These are phyloP conservation scores for Teratosphaeria gauchensis DNA, from an alignment of 2,329 filamentous ascomycete genomes.

Conservation along the genomic window DNA sequence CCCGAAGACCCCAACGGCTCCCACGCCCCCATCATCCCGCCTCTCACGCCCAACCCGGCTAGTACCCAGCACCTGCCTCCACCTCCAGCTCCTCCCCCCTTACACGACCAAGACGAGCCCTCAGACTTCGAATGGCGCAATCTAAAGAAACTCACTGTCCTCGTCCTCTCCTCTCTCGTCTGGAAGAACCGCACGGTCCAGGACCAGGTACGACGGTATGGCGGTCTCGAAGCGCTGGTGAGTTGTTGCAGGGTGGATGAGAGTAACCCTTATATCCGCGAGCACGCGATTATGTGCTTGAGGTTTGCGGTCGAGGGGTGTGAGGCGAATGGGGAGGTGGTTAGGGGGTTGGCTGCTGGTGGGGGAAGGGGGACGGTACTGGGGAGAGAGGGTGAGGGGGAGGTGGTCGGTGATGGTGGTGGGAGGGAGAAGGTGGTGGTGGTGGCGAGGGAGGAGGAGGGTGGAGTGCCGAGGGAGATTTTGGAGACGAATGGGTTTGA, in stretches of 20 bases:
- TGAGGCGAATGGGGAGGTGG: constrained; percentile 61
- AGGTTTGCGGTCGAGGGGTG: constrained; percentile 63
- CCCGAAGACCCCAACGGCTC: constrained; percentile 31
- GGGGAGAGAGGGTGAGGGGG: neutral
- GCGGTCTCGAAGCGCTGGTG: constrained; percentile 77
- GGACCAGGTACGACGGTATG: constrained; percentile 73
- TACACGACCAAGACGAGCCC: constrained; percentile 47
- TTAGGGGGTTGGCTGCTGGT: constrained; percentile 47
- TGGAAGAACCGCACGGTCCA: constrained; percentile 82
- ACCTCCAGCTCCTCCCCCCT: neutral
- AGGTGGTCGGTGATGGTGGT: too few species aligned
- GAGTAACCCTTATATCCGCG: constrained; percentile 87
- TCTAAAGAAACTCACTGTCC: constrained; percentile 84
- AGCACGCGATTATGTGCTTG: constrained; percentile 80
- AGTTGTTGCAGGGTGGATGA: constrained; percentile 88
- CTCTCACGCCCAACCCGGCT: constrained; percentile 20
- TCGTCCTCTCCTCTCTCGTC: constrained; percentile 79
- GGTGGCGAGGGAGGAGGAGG: neutral
- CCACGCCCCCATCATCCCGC: constrained; percentile 29
- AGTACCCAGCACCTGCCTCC: neutral
- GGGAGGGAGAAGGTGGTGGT: constrained; percentile 4
- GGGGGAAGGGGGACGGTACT: constrained; percentile 3
- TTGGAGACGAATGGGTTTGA: constrained; percentile 41
- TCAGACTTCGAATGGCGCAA: constrained; percentile 65
- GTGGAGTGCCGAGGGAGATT: constrained; percentile 38